A percentile compares a stretch with the other conserved stretches of the same genome.
phyloP scores from a whole-genome alignment of 192 early-diverging fungal genomes.

The Backusella circina region DNA sequence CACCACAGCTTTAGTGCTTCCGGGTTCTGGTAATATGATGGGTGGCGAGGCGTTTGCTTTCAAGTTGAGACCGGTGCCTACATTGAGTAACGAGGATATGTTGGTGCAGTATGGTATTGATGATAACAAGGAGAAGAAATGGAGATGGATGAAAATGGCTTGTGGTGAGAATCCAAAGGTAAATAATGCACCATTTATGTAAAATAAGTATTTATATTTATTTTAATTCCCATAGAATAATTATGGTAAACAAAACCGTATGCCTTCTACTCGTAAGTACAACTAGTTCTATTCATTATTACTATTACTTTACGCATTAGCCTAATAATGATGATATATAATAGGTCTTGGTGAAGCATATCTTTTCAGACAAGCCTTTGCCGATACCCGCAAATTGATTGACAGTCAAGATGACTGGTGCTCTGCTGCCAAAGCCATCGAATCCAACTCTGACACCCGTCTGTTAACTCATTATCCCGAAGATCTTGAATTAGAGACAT shows the following conservation, averaged over 20 bases:
- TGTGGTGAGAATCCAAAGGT: constrained; percentile 80
- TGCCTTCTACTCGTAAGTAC: constrained; percentile 42
- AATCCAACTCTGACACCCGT: background rate
- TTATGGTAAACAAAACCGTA: constrained; percentile 8
- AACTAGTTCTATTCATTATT: background rate
- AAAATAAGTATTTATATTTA: background rate
- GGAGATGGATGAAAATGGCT: constrained; percentile 81
- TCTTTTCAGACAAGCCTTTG: constrained; percentile 59
- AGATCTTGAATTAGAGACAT: constrained; percentile 51
- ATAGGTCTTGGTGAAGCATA: constrained; percentile 60
- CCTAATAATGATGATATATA: background rate
- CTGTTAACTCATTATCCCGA: constrained; percentile 56
- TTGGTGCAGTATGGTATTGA: constrained; percentile 46
- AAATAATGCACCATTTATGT: background rate
- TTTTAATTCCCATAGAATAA: constrained; percentile 3
- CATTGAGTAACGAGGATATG: constrained; percentile 65
- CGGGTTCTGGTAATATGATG: constrained; percentile 72
- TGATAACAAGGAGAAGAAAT: constrained; percentile 33
- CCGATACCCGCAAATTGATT: constrained; percentile 44
- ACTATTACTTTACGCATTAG: background rate
- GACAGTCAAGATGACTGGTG: constrained; percentile 66
- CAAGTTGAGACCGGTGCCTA: constrained; percentile 54
- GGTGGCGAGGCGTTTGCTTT: constrained; percentile 72
- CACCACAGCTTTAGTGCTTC: constrained; percentile 70
- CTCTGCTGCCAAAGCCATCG: constrained; percentile 19